Evolutionary conservation across 176 grass and related monocot species (phyloP), one percentile per base, ranked within the genome.

Genomic region (Musa acuminata): DNA sequence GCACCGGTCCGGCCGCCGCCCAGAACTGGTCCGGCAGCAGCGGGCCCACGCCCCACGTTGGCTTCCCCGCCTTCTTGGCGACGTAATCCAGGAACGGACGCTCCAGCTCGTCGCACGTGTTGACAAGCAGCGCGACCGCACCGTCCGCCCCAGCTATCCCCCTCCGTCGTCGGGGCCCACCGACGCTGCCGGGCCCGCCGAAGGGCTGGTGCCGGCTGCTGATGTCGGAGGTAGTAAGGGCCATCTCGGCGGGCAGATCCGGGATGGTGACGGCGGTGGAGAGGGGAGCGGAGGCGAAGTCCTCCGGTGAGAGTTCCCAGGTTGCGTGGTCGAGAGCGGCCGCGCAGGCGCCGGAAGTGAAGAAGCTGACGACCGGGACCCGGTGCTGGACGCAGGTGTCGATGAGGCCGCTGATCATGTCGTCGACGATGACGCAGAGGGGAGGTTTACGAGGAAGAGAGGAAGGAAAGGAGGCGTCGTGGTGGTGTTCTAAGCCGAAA

Each of bases 11-110:
- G 1, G 22, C 75, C 10, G 71, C 35, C 35, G 2, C 67, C 83
- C 83, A 80, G 64, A 85, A 72, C 54, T 66, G 49, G 12, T 55
- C 64, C 64, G 83, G 78, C 17, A 85, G 73, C 35, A 85, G 50
- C 19, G 83, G 83, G 16, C 83, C 83, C 49, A 85, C 66, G 9
- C 73, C 83, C 73, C 79, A 77, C 13, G 80, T 74, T 19, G 83
- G 66, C 58, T 73, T 85, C 57, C 72, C 57, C 53, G 50, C 54
- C 62, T 81, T 57, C 67, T 77, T 73, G 12, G 73, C 55, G 55
- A 81, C 11, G 67, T 81, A 85, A 9, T 85, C 73, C 13, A 85
- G 55, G 70, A 85, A 85, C 13, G 79, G 83, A 67, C 67, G 73
- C 72, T 85, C 83, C 51, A 85, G 57, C 51, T 81, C 79, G 10